Evolutionary conservation across 192 early-diverging fungal species (phyloP), one percentile per base, ranked within the genome.

Genomic region (Obelidium mucronatum): DNA sequence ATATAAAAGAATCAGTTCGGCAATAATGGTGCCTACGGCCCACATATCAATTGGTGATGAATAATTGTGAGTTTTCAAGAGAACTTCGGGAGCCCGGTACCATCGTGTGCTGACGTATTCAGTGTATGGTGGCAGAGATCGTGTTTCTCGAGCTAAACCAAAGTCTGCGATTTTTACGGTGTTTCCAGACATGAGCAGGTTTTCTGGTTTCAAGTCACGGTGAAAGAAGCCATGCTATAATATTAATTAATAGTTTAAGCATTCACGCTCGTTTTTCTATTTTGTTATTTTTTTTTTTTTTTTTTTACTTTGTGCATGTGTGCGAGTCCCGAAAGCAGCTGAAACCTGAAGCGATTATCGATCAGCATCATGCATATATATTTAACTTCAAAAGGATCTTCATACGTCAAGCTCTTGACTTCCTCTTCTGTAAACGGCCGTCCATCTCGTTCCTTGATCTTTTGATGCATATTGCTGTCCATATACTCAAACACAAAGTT

Each of bases 51-150:
- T 95, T 6, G 95, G 94, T 34, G 90, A 93, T 19, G 94, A 93
- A 75, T 99, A 99, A 36, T 81, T 85, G 0, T 89, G 86, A 17
- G 92, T 94, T 36, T 90, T 86, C 33, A 99, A 84, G 33, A 98
- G 80, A 15, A 99, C 91, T 82, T 99, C 97, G 51, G 97, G 97
- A 3, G 97, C 95, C 13, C 97, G 89, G 79, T 84, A 95, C 97
- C 97, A 99, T 74, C 97, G 88, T 11, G 97, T 99, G 84, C 93
- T 94, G 68, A 99, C 96, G 83, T 99, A 99, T 75, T 96, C 94
- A 28, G 97, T 98, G 72, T 95, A 95, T 42, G 97, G 97, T 2
- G 94, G 92, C 48, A 90, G 87, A 78, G 89, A 92, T 68, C 95
- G 90, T 65, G 96, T 90, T 77, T 98, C 95, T 52, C 94, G 87